Conservation (phyloP, 805 yeast genomes). For the Komagataella mondaviorum region DNA sequence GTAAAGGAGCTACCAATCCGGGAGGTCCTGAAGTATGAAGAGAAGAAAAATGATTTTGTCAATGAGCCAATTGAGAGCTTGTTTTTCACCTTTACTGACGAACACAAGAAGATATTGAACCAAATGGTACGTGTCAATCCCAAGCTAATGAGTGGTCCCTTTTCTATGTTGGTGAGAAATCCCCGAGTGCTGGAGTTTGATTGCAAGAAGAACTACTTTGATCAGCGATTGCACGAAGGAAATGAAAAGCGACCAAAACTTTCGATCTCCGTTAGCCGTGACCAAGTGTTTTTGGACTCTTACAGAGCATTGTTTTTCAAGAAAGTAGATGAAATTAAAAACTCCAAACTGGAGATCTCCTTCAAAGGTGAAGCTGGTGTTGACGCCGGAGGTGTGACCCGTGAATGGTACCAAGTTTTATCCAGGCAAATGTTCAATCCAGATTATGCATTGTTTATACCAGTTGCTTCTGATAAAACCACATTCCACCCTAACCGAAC, state of each 20-base stretch:
- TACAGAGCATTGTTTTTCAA: conserved; percentile 74
- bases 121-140: conserved; percentile 88
- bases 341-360: conserved; percentile 62
- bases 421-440: conserved; percentile 95
- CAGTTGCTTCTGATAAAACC: conserved; percentile 84
- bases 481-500: conserved; percentile 93
- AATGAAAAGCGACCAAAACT: conserved; percentile 31
- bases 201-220: conserved; percentile 79
- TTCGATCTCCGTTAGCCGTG: conserved; percentile 64
- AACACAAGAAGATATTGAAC: conserved; percentile 76
- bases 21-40: conserved; percentile 48
- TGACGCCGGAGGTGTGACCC: conserved; percentile 95
- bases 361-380: conserved; percentile 93
- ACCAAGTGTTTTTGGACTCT: conserved; percentile 85
- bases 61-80: conserved; percentile 65
- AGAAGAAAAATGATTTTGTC: conserved; percentile 49
- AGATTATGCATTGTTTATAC: conserved; percentile 81
- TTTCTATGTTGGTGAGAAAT: conserved; percentile 75
- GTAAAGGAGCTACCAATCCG: conserved; percentile 42
- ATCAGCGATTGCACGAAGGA: conserved; percentile 49
- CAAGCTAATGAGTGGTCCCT: conserved; percentile 91
- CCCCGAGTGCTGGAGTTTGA: conserved; percentile 90
- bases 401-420: conserved; percentile 95
- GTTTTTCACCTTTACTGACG: conserved; percentile 79
- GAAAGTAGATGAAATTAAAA: conserved; percentile 56